Evolutionary conservation across 148 eudicot genomes (phyloP).

Genomic region (Dysphania ambrosioides): DNA sequence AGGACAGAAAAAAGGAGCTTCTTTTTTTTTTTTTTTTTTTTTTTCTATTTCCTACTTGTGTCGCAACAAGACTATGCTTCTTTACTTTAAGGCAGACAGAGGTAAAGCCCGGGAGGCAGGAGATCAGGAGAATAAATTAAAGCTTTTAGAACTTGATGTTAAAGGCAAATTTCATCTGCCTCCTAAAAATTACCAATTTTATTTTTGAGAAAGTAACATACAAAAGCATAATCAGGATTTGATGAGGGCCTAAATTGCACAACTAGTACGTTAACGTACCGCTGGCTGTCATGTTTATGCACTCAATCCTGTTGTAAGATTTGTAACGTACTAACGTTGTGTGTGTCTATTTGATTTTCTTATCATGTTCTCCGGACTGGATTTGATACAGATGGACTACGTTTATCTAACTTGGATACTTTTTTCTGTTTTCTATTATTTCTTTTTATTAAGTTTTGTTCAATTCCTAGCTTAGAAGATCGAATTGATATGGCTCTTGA

Average conservation of each 20-base stretch:
- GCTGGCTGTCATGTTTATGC: no score
- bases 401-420: no score
- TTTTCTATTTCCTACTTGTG: no score
- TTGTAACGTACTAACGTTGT: no score
- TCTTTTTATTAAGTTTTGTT: no score
- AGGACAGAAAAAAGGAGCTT: neutral
- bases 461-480: no score
- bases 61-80: neutral
- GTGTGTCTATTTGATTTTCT: no score
- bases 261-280: neutral
- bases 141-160: slow-evolving; percentile 18
- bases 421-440: no score
- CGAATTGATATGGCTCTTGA: no score
- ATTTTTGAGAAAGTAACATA: neutral
- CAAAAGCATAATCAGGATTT: neutral
- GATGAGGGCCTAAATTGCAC: neutral
- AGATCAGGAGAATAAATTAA: slow-evolving; percentile 27
- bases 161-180: slow-evolving; percentile 14
- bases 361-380: no score
- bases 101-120: slow-evolving; percentile 19
- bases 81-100: slow-evolving; percentile 25
- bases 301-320: no score
- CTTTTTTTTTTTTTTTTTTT: neutral
- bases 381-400: no score
- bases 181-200: slow-evolving; percentile 1